These are phyloP conservation scores for Mortierella sp. DNA, from an alignment of 371 early-diverging fungal species.

Conservation along the genomic window DNA sequence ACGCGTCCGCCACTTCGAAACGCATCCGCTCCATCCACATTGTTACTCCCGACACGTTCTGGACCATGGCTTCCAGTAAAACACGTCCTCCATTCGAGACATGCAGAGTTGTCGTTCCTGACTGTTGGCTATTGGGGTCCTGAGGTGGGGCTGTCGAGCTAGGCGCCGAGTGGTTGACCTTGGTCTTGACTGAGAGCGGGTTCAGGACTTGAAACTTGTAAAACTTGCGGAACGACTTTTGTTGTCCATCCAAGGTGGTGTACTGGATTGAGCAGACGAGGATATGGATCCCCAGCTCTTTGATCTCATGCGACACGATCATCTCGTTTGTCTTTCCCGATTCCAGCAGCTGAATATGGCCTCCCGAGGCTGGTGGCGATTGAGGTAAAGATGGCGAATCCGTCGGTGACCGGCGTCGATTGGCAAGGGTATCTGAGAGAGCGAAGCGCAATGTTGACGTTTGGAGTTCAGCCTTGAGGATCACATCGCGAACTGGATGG, in stretches of 20 bases:
- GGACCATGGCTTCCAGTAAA: constrained; percentile 93
- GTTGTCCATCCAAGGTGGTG: constrained; percentile 70
- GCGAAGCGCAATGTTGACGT: constrained; percentile 82
- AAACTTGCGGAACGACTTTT: constrained; percentile 87
- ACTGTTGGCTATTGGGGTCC: constrained; percentile 14
- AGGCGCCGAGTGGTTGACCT: constrained; percentile 77
- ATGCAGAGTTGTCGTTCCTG: constrained; percentile 29
- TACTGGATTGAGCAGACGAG: constrained; percentile 93
- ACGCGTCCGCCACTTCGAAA: constrained; percentile 86
- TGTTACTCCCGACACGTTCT: constrained; percentile 83
- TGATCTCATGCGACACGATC: constrained; percentile 92
- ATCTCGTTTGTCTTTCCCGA: constrained; percentile 77
- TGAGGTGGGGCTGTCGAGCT: constrained; percentile 6
- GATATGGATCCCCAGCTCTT: constrained; percentile 94
- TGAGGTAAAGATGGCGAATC: constrained; percentile 5
- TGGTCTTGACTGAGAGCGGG: constrained; percentile 96
- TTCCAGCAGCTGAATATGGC: constrained; percentile 57
- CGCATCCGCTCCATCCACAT: constrained; percentile 92
- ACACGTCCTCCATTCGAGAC: constrained; percentile 75
- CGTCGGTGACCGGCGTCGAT: constrained; percentile 35
- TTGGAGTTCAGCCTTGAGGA: constrained; percentile 89
- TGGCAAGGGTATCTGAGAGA: constrained; percentile 74
- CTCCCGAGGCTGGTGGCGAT: constrained; percentile 24
- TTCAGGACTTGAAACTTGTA: constrained; percentile 97
- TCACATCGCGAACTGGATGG: constrained; percentile 74